Percentiles rank a stretch among this genome's conserved stretches.
Evolutionary conservation across 495 filamentous ascomycete species (phyloP).

Genomic region (Tuber borchii): DNA sequence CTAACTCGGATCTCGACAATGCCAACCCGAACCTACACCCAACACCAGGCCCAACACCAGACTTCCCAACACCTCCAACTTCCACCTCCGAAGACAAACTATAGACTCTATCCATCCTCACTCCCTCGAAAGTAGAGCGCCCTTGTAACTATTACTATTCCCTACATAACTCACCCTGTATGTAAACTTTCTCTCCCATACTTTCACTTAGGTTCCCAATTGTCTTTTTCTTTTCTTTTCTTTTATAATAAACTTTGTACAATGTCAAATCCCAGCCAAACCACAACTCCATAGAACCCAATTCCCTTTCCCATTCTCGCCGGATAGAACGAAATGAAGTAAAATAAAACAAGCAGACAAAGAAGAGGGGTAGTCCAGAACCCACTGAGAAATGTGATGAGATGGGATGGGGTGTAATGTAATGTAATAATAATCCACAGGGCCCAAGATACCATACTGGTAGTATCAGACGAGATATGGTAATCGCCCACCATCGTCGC

Average conservation of each 20-base stretch:
- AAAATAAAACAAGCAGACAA: conserved; percentile 19
- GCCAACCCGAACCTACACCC: not conserved
- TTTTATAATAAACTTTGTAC: conserved; percentile 10
- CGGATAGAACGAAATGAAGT: conserved; percentile 16
- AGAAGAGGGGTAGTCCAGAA: conserved; percentile 5
- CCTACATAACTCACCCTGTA: not conserved
- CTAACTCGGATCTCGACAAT: not conserved
- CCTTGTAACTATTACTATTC: not conserved
- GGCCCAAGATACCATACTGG: not conserved
- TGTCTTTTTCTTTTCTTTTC: conserved; percentile 13
- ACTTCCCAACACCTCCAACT: not conserved
- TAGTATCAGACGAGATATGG: not conserved
- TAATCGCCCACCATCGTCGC: not conserved
- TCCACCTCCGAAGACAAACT: not conserved
- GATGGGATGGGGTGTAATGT: not conserved
- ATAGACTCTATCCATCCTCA: not conserved
- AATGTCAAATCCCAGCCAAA: conserved; percentile 21
- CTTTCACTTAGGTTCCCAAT: conserved; percentile 12
- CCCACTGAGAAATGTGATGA: not conserved
- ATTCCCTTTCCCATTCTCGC: not conserved
- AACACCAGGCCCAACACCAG: not conserved
- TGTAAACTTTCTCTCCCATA: conserved; percentile 17
- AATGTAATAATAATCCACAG: not conserved
- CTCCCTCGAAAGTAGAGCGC: not conserved
- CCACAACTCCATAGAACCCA: conserved; percentile 35